These are phyloP conservation scores for Thermothielavioides terrestris DNA, from an alignment of 495 filamentous ascomycete genomes.

Conservation along the genomic window DNA sequence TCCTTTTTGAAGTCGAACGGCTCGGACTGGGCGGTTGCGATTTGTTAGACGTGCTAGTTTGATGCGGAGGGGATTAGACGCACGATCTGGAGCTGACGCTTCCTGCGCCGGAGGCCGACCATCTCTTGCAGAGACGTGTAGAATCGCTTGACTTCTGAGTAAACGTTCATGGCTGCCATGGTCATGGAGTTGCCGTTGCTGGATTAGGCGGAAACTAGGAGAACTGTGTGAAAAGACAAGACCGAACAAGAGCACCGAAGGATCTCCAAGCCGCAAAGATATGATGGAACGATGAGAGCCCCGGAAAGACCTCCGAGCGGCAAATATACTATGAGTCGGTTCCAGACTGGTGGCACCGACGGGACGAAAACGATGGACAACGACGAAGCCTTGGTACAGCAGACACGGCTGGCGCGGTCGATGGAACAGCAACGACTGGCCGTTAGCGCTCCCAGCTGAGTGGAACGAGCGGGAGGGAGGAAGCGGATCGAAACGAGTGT, in stretches of 20 bases:
- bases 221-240: neutral
- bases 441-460: neutral
- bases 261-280: neutral
- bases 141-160: constrained; percentile 19
- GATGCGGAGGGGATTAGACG: neutral
- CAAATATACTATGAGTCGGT: neutral
- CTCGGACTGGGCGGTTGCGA: constrained; percentile 30
- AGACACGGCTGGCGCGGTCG: neutral
- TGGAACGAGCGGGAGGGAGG: constrained; percentile 3
- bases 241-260: neutral
- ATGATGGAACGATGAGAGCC: neutral
- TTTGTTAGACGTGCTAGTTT: constrained; percentile 14
- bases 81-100: constrained; percentile 21
- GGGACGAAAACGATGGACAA: neutral
- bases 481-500: constrained; percentile 4
- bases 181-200: too few relatives aligned
- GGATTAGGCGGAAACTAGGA: neutral
- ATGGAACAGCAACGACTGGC: neutral
- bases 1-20: constrained; percentile 41
- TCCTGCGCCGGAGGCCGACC: constrained; percentile 12
- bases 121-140: constrained; percentile 18
- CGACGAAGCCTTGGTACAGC: neutral
- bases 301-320: neutral
- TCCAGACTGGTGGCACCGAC: neutral
- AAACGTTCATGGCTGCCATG: constrained; percentile 11